These are phyloP conservation scores for Tricholoma sp. DNA, from an alignment of 768 basidiomycete species.

Conservation along the genomic window DNA sequence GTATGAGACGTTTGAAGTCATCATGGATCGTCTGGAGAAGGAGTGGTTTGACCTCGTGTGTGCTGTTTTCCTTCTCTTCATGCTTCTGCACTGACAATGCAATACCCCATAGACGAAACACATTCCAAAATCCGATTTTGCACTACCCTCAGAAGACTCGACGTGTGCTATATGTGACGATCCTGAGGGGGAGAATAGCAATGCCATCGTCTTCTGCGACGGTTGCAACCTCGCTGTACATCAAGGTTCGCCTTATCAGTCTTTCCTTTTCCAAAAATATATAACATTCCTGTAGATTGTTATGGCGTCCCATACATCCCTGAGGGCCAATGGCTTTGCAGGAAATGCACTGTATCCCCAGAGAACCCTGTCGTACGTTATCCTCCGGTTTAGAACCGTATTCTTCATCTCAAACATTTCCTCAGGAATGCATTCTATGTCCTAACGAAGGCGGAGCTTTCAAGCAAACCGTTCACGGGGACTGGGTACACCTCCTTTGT, in stretches of 20 bases:
- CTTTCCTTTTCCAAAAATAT: background rate
- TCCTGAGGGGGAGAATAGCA: constrained; percentile 96
- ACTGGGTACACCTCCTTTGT: constrained; percentile 96
- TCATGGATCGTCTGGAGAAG: constrained; percentile 98
- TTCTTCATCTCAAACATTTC: background rate
- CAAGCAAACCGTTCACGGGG: constrained; percentile 89
- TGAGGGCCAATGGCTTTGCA: constrained; percentile 98
- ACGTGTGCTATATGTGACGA: constrained; percentile 98
- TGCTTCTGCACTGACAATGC: background rate
- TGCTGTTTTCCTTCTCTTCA: constrained; percentile 2
- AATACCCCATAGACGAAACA: constrained; percentile 68
- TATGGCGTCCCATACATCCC: constrained; percentile 99
- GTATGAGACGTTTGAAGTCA: constrained; percentile 88
- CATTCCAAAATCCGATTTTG: constrained; percentile 83
- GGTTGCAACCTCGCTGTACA: constrained; percentile 99
- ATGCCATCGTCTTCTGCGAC: constrained; percentile 99
- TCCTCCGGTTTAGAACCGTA: background rate
- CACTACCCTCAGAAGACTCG: constrained; percentile 90
- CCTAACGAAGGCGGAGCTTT: constrained; percentile 97
- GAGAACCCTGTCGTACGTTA: constrained; percentile 85
- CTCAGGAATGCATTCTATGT: constrained; percentile 87
- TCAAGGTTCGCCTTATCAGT: constrained; percentile 61
- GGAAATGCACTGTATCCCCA: constrained; percentile 97
- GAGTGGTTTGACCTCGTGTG: constrained; percentile 96
- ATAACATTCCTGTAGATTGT: constrained; percentile 57